These are phyloP conservation scores for Penicillium sp. DNA, from an alignment of 2,329 filamentous ascomycete species.

Conservation along the genomic window DNA sequence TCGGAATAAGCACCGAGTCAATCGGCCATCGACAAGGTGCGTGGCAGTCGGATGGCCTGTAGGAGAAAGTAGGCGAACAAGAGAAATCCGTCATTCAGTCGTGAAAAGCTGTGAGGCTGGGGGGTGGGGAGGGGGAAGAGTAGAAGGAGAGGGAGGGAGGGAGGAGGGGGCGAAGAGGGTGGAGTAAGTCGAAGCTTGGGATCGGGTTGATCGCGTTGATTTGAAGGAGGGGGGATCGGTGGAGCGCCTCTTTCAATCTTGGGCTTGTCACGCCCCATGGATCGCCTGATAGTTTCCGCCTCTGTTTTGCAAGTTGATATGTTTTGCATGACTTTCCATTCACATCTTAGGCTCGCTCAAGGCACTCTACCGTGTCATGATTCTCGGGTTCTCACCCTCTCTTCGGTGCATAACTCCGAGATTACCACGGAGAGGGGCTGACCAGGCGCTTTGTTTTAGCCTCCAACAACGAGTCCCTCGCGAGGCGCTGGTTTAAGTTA, in stretches of 20 bases:
- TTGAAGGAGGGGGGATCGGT: conserved; percentile 20
- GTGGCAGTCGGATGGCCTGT: conserved; percentile 33
- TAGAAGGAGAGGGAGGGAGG: background rate
- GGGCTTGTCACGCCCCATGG: background rate
- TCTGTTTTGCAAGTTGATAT: background rate
- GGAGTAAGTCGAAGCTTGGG: conserved; percentile 25
- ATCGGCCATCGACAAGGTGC: conserved; percentile 43
- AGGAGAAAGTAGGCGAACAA: conserved; percentile 21
- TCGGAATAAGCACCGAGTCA: conserved; percentile 37
- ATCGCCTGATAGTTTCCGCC: background rate
- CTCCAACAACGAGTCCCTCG: conserved; percentile 8
- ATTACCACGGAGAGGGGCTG: conserved; percentile 1
- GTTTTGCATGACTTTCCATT: background rate
- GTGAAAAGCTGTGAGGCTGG: conserved; percentile 14
- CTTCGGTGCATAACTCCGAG: background rate
- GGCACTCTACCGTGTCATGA: background rate
- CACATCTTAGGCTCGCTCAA: background rate
- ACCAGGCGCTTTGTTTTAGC: conserved; percentile 19
- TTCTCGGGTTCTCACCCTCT: background rate
- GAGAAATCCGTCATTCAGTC: conserved; percentile 36
- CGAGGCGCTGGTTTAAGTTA: background rate
- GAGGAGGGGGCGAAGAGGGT: conserved; percentile 13
- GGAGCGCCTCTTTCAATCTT: conserved; percentile 1
- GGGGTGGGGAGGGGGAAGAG: background rate
- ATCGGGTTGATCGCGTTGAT: conserved; percentile 23